These are phyloP conservation scores for Wallacemonas collosoma DNA, from an alignment of 208 protist genomes.

Conservation along the genomic window DNA sequence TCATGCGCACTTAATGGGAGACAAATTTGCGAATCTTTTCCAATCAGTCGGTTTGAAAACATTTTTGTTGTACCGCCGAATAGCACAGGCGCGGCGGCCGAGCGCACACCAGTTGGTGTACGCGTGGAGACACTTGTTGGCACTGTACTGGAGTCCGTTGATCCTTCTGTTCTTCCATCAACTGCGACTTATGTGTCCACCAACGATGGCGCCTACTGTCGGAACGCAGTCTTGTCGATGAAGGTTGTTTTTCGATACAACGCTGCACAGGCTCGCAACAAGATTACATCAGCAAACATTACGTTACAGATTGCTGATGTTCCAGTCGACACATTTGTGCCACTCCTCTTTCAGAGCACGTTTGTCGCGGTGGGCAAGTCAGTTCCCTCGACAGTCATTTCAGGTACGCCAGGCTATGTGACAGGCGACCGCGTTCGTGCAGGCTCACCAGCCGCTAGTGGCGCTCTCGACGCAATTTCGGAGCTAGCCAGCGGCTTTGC, in stretches of 20 bases:
- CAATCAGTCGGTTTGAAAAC: slow-evolving; percentile 41
- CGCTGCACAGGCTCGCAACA: slow-evolving; percentile 21
- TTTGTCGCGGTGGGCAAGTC: slow-evolving; percentile 36
- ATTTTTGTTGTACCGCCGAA: slow-evolving; percentile 42
- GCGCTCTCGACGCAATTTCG: slow-evolving; percentile 32
- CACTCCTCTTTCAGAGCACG: slow-evolving; percentile 44
- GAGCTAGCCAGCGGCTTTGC: slow-evolving; percentile 64
- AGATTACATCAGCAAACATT: slow-evolving; percentile 28
- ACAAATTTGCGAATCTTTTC: slow-evolving; percentile 47
- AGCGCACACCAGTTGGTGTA: slow-evolving; percentile 37
- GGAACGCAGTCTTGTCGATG: slow-evolving; percentile 46
- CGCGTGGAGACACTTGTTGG: slow-evolving; percentile 33
- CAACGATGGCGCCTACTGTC: slow-evolving; percentile 38
- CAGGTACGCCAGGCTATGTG: slow-evolving; percentile 60
- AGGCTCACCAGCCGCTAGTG: slow-evolving; percentile 38
- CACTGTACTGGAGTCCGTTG: slow-evolving; percentile 32
- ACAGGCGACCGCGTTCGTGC: slow-evolving; percentile 47
- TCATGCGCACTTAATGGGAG: slow-evolving; percentile 48
- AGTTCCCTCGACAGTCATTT: slow-evolving; percentile 46
- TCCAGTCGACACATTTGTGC: slow-evolving; percentile 24
- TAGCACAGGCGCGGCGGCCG: slow-evolving; percentile 5
- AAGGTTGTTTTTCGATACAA: slow-evolving; percentile 41
- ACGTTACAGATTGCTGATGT: slow-evolving; percentile 31
- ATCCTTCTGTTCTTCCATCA: slow-evolving; percentile 20
- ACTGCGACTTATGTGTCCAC: slow-evolving; percentile 30